Conservation (phyloP, 179 eudicot species). For the Sideroxylon spinosum region DNA sequence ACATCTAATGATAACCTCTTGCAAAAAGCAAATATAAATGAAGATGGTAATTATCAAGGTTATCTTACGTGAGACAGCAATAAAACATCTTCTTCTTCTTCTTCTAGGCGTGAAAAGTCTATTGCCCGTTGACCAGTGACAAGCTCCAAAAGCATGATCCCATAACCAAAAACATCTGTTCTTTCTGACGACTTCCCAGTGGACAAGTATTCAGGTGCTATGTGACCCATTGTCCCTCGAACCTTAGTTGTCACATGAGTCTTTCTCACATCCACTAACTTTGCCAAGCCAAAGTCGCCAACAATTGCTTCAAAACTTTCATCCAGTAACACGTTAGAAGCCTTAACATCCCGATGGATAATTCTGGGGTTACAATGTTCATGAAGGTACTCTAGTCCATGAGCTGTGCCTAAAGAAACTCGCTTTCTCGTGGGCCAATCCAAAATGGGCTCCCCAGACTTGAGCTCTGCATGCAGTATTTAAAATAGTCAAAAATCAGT, state of each 20-base stretch:
- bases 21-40: too few species aligned
- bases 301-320: slow-evolving; percentile 66
- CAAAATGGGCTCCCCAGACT: slow-evolving; percentile 63
- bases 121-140: slow-evolving; percentile 73
- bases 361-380: background rate
- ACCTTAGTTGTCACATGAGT: slow-evolving; percentile 78
- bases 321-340: slow-evolving; percentile 89
- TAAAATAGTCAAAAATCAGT: background rate
- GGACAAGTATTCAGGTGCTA: slow-evolving; percentile 73
- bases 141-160: slow-evolving; percentile 69
- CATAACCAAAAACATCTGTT: slow-evolving; percentile 78
- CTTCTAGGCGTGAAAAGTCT: slow-evolving; percentile 67
- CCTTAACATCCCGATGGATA: slow-evolving; percentile 67
- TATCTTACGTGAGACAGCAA: slow-evolving; percentile 59
- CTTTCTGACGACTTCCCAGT: slow-evolving; percentile 73
- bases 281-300: slow-evolving; percentile 73
- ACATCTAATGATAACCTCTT: too few species aligned
- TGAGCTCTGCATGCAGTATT: slow-evolving; percentile 43
- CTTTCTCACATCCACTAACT: slow-evolving; percentile 68
- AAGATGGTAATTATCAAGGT: too few species aligned
- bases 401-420: slow-evolving; percentile 83
- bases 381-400: slow-evolving; percentile 32
- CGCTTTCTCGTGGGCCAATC: slow-evolving; percentile 75
- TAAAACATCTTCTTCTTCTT: slow-evolving; percentile 77
- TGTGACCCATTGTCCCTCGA: slow-evolving; percentile 79